Conservation (phyloP, 192 early-diverging fungal genomes). For the Coemansia sp. region DNA sequence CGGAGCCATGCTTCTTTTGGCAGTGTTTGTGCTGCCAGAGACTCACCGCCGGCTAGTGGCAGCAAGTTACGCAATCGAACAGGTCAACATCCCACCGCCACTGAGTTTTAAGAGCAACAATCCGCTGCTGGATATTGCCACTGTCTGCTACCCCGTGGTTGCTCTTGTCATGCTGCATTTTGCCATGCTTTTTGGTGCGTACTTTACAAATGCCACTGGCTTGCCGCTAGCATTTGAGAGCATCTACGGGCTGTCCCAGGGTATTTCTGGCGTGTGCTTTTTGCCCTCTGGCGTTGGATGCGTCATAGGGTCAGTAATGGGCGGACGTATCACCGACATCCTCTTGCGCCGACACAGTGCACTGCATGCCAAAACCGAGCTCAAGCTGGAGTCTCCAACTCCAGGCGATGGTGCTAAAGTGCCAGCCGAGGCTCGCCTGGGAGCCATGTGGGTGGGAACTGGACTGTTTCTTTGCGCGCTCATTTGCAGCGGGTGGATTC, state of each 20-base stretch:
- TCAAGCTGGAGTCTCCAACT: neutral
- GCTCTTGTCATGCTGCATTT: slow-evolving; percentile 40
- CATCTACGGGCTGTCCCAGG: slow-evolving; percentile 49
- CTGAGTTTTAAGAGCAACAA: slow-evolving; percentile 36
- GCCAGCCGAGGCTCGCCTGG: slow-evolving; percentile 44
- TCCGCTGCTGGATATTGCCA: slow-evolving; percentile 36
- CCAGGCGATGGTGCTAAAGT: neutral
- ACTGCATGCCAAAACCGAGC: neutral
- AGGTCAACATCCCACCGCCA: slow-evolving; percentile 32
- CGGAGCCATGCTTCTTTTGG: slow-evolving; percentile 53
- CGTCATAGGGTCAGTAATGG: slow-evolving; percentile 36
- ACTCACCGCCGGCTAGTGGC: slow-evolving; percentile 55
- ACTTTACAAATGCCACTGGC: slow-evolving; percentile 54
- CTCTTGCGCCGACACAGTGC: slow-evolving; percentile 16
- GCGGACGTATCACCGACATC: slow-evolving; percentile 49
- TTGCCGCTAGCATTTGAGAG: slow-evolving; percentile 48
- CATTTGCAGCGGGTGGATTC: slow-evolving; percentile 43
- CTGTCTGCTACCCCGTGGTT: slow-evolving; percentile 36
- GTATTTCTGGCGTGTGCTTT: slow-evolving; percentile 55
- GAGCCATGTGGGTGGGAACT: slow-evolving; percentile 35
- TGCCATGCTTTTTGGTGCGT: slow-evolving; percentile 57
- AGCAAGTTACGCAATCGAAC: slow-evolving; percentile 29
- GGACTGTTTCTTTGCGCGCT: slow-evolving; percentile 31
- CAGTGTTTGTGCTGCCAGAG: slow-evolving; percentile 63
- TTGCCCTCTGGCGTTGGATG: slow-evolving; percentile 56